Base-by-base conservation (phyloP, 1,284 basidiomycete species). In the Ceratorhiza oryzae-sativae region DNA sequence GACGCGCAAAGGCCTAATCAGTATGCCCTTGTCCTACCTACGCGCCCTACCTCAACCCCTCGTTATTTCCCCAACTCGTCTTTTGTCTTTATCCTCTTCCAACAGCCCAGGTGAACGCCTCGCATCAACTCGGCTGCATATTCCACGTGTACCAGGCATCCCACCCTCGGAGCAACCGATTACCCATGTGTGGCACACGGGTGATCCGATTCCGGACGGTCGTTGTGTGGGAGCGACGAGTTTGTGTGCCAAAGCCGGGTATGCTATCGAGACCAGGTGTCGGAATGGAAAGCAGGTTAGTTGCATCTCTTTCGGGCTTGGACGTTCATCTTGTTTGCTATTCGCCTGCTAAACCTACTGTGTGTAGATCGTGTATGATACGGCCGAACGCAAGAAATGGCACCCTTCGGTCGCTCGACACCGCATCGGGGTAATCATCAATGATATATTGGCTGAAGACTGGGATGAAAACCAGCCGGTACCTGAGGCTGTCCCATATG, bases 51-150 rank as follows among this genome's bases (percentile, higher is more conserved):
- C 36, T 27, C 15, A 32, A 39, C 90, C 98, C 53, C 90, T 13
- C 36, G 8, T 39, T 39, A 39, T 39, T 39, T 13, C 36, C 20
- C 49, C 13, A 53, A 53, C n/a, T 23, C 23, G 12, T 53, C 20
- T 25, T 53, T 25, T 30, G 27, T 25, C 20, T 53, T 12, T 53
- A 12, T 23, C 13, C 36, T 13, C 36, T 39, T 13, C 8, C 49
- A 27, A 79, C 95, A 98, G 82, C 13, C 96, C 96, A 0, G 96
- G 95, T 15, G 97, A 99, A 78, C 86, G 89, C 18, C 85, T 97
- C 49, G 92, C 97, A 3, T 92, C 97, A 0, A 80, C 85, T 25
- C 88, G 97, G 39, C 87, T 99, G 3, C 93, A 95, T 46, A 23
- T 68, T 25, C 58, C 49, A n/a, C 58, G 41, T 32, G 27, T 68